Conservation (phyloP, 768 basidiomycete species). For the Boletus fagicola region DNA sequence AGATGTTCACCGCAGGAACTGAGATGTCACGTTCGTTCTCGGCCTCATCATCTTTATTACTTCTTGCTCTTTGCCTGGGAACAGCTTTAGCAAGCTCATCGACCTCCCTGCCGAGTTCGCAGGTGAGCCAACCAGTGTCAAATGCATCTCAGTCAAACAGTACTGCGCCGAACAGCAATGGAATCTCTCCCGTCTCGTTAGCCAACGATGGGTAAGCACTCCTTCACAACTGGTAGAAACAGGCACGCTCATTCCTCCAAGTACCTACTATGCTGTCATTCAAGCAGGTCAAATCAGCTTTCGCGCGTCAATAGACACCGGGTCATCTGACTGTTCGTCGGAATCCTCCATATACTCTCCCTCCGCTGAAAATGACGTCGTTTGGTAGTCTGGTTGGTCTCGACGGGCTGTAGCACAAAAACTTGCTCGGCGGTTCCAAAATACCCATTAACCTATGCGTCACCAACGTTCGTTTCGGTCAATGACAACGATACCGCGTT, state of each 20-base stretch:
- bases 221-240: slow-evolving; percentile 21
- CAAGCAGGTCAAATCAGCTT: slow-evolving; percentile 61
- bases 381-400: slow-evolving; percentile 65
- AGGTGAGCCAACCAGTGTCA: slow-evolving; percentile 9
- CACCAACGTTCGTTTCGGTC: slow-evolving; percentile 61
- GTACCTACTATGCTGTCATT: slow-evolving; percentile 68
- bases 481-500: slow-evolving; percentile 63
- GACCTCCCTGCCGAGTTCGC: slow-evolving; percentile 13
- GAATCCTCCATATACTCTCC: neutral
- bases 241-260: slow-evolving; percentile 28
- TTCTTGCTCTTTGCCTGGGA: slow-evolving; percentile 13
- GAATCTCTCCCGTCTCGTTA: slow-evolving; percentile 44
- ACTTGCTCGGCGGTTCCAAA: slow-evolving; percentile 59
- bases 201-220: slow-evolving; percentile 50
- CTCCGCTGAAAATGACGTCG: neutral
- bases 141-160: slow-evolving; percentile 12
- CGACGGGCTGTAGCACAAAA: slow-evolving; percentile 57
- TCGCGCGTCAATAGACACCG: slow-evolving; percentile 73
- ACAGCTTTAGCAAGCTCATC: slow-evolving; percentile 5
- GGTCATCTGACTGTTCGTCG: slow-evolving; percentile 41
- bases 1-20: slow-evolving; percentile 5
- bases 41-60: slow-evolving; percentile 1
- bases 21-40: slow-evolving; percentile 24
- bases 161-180: slow-evolving; percentile 33
- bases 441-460: slow-evolving; percentile 67